These are phyloP conservation scores for Golubevia pallescens DNA, from an alignment of 1,284 basidiomycete species.

Conservation along the genomic window DNA sequence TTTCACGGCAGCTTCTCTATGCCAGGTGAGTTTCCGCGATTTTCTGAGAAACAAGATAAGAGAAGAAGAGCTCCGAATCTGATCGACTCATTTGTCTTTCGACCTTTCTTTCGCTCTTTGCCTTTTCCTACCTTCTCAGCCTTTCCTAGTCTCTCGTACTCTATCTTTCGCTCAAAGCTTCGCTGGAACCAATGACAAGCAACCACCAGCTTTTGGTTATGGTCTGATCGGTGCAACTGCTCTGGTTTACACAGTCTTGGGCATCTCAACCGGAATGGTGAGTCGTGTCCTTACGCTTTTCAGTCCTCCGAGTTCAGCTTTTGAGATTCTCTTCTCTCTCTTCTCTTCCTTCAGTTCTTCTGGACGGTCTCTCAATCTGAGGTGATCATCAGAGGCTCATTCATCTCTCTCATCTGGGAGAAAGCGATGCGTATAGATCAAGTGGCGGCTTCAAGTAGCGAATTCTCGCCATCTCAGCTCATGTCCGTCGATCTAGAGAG, in stretches of 20 bases:
- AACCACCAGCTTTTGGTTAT: conserved; percentile 32
- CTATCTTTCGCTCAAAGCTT: conserved; percentile 38
- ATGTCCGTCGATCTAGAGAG: conserved; percentile 49
- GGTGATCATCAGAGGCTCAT: conserved; percentile 30
- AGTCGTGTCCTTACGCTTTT: not conserved
- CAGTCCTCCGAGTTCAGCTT: not conserved
- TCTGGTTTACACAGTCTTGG: conserved; percentile 29
- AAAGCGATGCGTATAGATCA: conserved; percentile 35
- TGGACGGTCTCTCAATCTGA: conserved; percentile 28
- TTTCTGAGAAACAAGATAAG: too few relatives aligned
- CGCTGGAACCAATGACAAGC: conserved; percentile 6
- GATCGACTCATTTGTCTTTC: too few relatives aligned
- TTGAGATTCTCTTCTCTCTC: not conserved
- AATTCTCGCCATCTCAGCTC: conserved; percentile 35
- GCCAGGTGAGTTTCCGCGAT: too few relatives aligned
- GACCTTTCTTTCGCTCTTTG: too few relatives aligned
- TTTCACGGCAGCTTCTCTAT: conserved; percentile 18
- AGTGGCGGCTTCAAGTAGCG: conserved; percentile 27
- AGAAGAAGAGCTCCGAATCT: too few relatives aligned
- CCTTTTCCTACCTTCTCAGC: conserved; percentile 28
- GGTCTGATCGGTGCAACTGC: conserved; percentile 42
- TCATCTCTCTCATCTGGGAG: conserved; percentile 34
- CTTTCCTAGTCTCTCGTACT: conserved; percentile 32
- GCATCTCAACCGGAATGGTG: conserved; percentile 19
- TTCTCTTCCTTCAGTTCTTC: conserved; percentile 23